A percentile compares a stretch with the other conserved stretches of the same genome.
phyloP scores from a whole-genome alignment of 495 filamentous ascomycete genomes.

The Aspergillus ostianus region DNA sequence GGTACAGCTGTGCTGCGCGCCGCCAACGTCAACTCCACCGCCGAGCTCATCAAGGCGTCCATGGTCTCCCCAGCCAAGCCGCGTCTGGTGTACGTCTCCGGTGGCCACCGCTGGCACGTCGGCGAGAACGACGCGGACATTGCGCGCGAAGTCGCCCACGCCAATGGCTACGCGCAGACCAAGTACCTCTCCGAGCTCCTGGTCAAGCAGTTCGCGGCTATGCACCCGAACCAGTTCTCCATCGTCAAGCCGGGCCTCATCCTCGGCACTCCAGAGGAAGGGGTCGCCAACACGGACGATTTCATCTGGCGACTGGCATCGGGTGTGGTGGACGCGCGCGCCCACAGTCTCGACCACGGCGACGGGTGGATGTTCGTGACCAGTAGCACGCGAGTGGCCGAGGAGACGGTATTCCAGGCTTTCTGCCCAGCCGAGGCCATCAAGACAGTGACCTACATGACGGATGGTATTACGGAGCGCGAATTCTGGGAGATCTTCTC shows the following conservation, averaged over 20 bases:
- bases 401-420: constrained; percentile 13
- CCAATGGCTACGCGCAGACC: constrained; percentile 33
- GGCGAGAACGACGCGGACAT: constrained; percentile 14
- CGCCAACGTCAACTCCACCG: constrained; percentile 43
- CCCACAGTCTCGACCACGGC: constrained; percentile 22
- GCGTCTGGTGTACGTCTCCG: constrained; percentile 28
- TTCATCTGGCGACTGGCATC: constrained; percentile 37
- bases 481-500: constrained; percentile 27
- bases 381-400: constrained; percentile 24
- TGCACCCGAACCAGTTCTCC: constrained; percentile 12
- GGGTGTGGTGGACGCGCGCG: constrained; percentile 19
- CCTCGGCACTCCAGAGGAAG: constrained; percentile 25
- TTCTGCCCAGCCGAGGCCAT: constrained; percentile 13
- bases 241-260: constrained; percentile 37
- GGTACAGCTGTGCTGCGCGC: constrained; percentile 33
- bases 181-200: constrained; percentile 33
- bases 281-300: constrained; percentile 31
- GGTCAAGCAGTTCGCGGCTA: constrained; percentile 21
- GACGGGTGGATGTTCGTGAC: constrained; percentile 24
- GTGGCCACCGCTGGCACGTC: constrained; percentile 18
- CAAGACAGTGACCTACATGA: constrained; percentile 18
- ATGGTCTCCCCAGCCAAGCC: constrained; percentile 8
- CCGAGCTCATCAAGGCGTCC: constrained; percentile 29
- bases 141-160: constrained; percentile 11
- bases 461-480: constrained; percentile 21